Evolutionary conservation across 805 yeast species (phyloP).

Genomic region (Candida vaughaniae): DNA sequence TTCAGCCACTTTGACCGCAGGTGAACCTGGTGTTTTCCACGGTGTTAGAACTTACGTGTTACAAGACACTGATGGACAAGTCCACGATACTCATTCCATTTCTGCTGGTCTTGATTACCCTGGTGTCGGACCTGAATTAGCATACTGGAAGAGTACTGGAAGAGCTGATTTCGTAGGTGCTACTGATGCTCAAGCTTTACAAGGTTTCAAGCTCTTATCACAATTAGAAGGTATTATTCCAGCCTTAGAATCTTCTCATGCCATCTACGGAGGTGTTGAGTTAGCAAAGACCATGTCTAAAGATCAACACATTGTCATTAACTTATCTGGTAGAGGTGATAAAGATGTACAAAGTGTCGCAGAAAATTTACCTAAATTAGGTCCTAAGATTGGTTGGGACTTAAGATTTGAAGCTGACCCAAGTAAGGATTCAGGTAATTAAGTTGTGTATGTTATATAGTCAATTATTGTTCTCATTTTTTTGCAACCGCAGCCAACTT

Average conservation of each 20-base stretch:
- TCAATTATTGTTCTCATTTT: no score
- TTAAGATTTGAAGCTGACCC: conserved; percentile 73
- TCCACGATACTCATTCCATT: conserved; percentile 95
- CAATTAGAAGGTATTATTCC: conserved; percentile 98
- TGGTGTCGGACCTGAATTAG: conserved; percentile 98
- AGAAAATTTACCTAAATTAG: conserved; percentile 83
- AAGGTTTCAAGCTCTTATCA: conserved; percentile 84
- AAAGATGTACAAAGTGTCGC: conserved; percentile 98
- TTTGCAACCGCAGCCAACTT: no score
- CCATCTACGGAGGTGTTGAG: conserved; percentile 86
- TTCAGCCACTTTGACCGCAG: conserved; percentile 94
- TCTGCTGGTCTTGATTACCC: conserved; percentile 99
- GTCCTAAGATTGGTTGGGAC: conserved; percentile 95
- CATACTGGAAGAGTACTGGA: conserved; percentile 91
- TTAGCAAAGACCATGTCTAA: conserved; percentile 78
- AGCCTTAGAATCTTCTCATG: conserved; percentile 97
- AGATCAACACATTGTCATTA: conserved; percentile 81
- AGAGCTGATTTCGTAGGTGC: conserved; percentile 91
- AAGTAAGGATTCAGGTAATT: conserved; percentile 28
- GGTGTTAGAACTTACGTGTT: conserved; percentile 94
- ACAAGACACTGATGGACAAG: conserved; percentile 92
- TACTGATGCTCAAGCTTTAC: conserved; percentile 91
- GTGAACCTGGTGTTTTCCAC: conserved; percentile 96
- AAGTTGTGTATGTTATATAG: no score
- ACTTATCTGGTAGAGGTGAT: conserved; percentile 98